Base-by-base conservation (phyloP, 139 green algal genomes). In the Coelastrella sp. region DNA sequence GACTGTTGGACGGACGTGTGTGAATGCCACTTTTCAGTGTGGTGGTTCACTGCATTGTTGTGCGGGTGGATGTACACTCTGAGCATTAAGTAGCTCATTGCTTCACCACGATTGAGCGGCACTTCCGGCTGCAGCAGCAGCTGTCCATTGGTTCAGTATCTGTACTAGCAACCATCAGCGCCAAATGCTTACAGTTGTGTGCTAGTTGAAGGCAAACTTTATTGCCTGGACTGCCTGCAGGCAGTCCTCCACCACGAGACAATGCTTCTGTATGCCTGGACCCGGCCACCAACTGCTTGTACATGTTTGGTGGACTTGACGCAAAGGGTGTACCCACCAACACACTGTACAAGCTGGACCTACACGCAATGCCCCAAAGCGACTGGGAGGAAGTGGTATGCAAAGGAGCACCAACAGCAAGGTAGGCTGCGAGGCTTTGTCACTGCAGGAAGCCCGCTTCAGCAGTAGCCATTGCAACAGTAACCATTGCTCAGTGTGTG, bases 271-370 rank as follows among this genome's bases (percentile, higher is more conserved):
- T 87, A 2, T 66, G 65, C 57, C 59, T 73, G 58, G 23, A 87
- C 23, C 14, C 81, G 23, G 54, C 81, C 4, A 87, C 23, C 56
- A 68, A 68, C 58, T 59, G 22, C 19, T 77, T 87, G 56, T 87
- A 87, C 81, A 87, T 87, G 81, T 87, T 87, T 87, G 81, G 81
- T 19, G 81, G 81, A 7, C 56, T 68, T 79, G 81, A 87, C 23
- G 14, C 22, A 4, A n/a, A 77, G 6, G 81, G 81, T 56, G 19
- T 16, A 20, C 13, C 54, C n/a, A 87, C 81, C 14, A 87, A 23
- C 81, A 77, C 81, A 22, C 81, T 87, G 6, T 23, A 78, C 81
- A 87, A 23, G 6, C 17, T 87, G 17, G 66, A 22, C 81, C 47
- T 68, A 8, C 54, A 65, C 7, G 81, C 65, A 8, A 73, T 77